These are phyloP conservation scores for Cladobotryum mycophilum DNA, from an alignment of 2,329 filamentous ascomycete species.

Conservation along the genomic window DNA sequence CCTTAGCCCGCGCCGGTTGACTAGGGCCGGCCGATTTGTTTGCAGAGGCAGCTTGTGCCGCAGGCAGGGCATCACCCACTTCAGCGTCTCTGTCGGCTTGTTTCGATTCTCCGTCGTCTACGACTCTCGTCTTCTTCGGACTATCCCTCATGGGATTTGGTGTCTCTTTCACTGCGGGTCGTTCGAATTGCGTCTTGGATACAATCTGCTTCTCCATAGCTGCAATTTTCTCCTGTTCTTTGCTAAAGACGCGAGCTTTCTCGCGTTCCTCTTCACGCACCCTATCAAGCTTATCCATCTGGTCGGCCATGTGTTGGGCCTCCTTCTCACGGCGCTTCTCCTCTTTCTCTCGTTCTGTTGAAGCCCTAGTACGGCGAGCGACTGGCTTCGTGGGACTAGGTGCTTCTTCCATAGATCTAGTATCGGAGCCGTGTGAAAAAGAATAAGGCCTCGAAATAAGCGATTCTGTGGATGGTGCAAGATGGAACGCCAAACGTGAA, in stretches of 20 bases:
- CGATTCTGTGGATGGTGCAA: constrained; percentile 43
- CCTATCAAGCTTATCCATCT: constrained; percentile 58
- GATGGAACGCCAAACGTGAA: constrained; percentile 38
- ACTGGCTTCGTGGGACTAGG: constrained; percentile 39
- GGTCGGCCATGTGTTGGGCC: constrained; percentile 53
- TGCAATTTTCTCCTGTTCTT: constrained; percentile 50
- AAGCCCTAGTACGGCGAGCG: constrained; percentile 49
- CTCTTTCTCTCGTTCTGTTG: constrained; percentile 55
- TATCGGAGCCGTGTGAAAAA: constrained; percentile 17
- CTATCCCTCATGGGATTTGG: constrained; percentile 43
- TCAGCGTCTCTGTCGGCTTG: constrained; percentile 41
- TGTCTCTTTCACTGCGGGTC: constrained; percentile 32
- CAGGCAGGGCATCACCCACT: constrained; percentile 49
- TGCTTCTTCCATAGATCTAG: constrained; percentile 14
- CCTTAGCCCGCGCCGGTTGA: constrained; percentile 43
- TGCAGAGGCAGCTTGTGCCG: constrained; percentile 55
- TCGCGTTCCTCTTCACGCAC: constrained; percentile 64
- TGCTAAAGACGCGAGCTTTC: constrained; percentile 54
- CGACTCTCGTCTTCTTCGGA: constrained; percentile 43
- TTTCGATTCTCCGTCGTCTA: constrained; percentile 25
- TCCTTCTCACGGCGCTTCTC: constrained; percentile 63
- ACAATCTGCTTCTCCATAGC: constrained; percentile 48
- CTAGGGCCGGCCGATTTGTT: constrained; percentile 44
- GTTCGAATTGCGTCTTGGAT: constrained; percentile 48
- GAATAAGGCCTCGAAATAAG: constrained; percentile 26